Percentiles rank a stretch among this genome's conserved stretches.
Conservation (phyloP, 768 basidiomycete species). For the Psilocybe subaeruginosa region DNA sequence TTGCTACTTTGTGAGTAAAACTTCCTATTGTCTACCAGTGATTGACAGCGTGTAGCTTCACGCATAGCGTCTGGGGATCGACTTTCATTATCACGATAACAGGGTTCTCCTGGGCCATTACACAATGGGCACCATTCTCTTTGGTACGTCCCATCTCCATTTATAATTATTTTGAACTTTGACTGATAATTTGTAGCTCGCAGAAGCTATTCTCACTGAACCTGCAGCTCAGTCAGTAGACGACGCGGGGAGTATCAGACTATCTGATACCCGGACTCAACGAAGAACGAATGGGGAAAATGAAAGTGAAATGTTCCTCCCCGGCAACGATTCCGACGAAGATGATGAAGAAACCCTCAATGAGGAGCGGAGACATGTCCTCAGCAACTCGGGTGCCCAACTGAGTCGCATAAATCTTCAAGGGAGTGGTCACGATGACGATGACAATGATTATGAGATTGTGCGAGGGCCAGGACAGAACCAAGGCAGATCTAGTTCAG, state of each 20-base stretch:
- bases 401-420: conserved; percentile 49
- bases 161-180: neutral
- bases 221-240: conserved; percentile 35
- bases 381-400: conserved; percentile 50
- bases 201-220: conserved; percentile 82
- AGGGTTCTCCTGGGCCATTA: conserved; percentile 93
- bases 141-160: conserved; percentile 52
- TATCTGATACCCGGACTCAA: conserved; percentile 46
- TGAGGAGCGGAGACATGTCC: conserved; percentile 30
- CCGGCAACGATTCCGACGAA: conserved; percentile 29
- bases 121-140: conserved; percentile 92
- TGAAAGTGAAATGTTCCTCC: conserved; percentile 34
- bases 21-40: neutral
- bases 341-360: conserved; percentile 21
- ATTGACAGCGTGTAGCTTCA: conserved; percentile 52
- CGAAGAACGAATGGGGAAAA: conserved; percentile 25
- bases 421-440: neutral
- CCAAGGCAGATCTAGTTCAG: neutral
- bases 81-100: conserved; percentile 76
- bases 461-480: conserved; percentile 16
- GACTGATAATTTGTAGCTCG: conserved; percentile 51
- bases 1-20: conserved; percentile 75
- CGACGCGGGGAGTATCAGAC: conserved; percentile 41
- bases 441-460: conserved; percentile 30
- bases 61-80: conserved; percentile 67